These are phyloP conservation scores for Kwoniella mangroviensis DNA, from an alignment of 768 basidiomycete species.

Conservation along the genomic window DNA sequence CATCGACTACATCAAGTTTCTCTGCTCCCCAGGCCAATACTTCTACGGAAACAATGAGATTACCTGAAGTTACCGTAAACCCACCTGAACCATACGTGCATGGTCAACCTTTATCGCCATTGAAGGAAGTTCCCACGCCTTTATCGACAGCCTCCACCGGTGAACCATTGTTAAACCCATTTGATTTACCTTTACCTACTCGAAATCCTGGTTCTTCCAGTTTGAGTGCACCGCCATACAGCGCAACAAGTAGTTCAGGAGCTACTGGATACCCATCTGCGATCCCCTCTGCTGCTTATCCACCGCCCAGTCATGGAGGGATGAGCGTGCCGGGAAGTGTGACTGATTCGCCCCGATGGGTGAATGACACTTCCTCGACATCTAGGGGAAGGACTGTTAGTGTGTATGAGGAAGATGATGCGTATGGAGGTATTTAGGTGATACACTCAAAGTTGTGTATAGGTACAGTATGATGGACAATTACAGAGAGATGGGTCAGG, in stretches of 20 bases:
- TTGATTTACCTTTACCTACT: slow-evolving; percentile 27
- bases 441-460: no score
- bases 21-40: slow-evolving; percentile 28
- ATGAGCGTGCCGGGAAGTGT: slow-evolving; percentile 51
- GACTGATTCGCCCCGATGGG: slow-evolving; percentile 39
- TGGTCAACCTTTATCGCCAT: slow-evolving; percentile 46
- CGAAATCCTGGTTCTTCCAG: not conserved
- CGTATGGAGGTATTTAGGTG: slow-evolving; percentile 50
- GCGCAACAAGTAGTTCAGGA: slow-evolving; percentile 26
- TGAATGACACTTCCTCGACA: slow-evolving; percentile 19
- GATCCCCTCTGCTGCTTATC: slow-evolving; percentile 38
- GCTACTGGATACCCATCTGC: slow-evolving; percentile 26
- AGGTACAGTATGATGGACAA: no score
- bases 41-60: slow-evolving; percentile 18
- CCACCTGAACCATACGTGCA: slow-evolving; percentile 47
- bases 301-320: slow-evolving; percentile 49
- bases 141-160: slow-evolving; percentile 19
- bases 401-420: slow-evolving; percentile 46
- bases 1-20: slow-evolving; percentile 29
- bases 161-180: slow-evolving; percentile 35
- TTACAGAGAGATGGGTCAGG: no score
- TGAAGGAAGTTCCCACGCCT: slow-evolving; percentile 48
- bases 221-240: slow-evolving; percentile 35
- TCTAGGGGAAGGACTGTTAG: slow-evolving; percentile 31
- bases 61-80: slow-evolving; percentile 26